Evolutionary conservation across 768 basidiomycete species (phyloP).

Genomic region (Multifurca ochricompacta): DNA sequence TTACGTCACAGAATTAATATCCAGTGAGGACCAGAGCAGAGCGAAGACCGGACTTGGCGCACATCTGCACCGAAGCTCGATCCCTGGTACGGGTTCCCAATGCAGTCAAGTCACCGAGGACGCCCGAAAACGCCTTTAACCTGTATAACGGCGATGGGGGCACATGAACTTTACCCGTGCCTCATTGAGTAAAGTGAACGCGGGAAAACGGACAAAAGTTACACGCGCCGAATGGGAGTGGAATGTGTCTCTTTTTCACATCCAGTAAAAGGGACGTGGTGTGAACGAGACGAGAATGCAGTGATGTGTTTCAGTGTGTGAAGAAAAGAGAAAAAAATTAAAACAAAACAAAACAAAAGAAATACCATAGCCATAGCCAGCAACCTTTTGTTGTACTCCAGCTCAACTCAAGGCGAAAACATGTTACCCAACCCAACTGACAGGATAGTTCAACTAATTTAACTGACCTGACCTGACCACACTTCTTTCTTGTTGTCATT

Average conservation of each 20-base stretch:
- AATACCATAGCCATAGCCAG: background rate
- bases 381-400: constrained; percentile 1
- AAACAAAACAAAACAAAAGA: too few species aligned
- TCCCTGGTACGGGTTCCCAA: constrained; percentile 16
- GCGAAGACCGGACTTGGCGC: constrained; percentile 20
- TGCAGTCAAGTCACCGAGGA: constrained; percentile 3
- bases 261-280: background rate
- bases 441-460: constrained; percentile 16
- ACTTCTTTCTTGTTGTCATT: too few species aligned
- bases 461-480: too few species aligned
- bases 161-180: constrained; percentile 16
- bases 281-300: background rate
- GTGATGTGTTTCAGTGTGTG: background rate
- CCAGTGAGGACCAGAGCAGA: constrained; percentile 4
- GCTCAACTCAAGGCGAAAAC: constrained; percentile 13
- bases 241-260: too few species aligned
- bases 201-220: constrained; percentile 8
- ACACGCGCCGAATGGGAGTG: constrained; percentile 3
- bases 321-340: too few species aligned
- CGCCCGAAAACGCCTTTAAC: constrained; percentile 17
- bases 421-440: constrained; percentile 11
- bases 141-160: constrained; percentile 18
- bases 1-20: constrained; percentile 19
- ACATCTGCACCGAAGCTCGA: constrained; percentile 18
- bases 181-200: constrained; percentile 17